These are phyloP conservation scores for Nemania sp. DNA, from an alignment of 2,329 filamentous ascomycete genomes.

Conservation along the genomic window DNA sequence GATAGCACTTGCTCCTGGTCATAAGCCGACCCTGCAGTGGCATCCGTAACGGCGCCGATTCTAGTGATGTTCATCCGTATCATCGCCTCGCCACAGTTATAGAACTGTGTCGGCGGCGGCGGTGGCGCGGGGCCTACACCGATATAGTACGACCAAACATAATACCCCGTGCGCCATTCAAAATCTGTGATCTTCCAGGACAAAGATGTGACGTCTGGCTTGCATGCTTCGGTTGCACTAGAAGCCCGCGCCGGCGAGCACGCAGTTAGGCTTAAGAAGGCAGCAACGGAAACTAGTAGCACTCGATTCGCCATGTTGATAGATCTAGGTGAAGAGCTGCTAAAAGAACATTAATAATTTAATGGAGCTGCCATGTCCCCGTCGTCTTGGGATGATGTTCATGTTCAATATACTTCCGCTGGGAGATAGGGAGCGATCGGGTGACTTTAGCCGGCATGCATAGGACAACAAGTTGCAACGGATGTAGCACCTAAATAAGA, in stretches of 20 bases:
- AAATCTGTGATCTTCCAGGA: conserved; percentile 28
- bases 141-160: conserved; percentile 11
- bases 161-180: conserved; percentile 30
- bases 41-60: background rate
- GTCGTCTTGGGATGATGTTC: background rate
- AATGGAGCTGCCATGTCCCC: background rate
- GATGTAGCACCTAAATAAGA: background rate
- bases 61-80: conserved; percentile 28
- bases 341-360: background rate
- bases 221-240: background rate
- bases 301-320: conserved; percentile 6
- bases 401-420: background rate
- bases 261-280: background rate
- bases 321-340: background rate
- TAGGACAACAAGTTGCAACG: background rate
- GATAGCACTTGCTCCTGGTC: conserved; percentile 1
- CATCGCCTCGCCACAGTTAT: conserved; percentile 29
- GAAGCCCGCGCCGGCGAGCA: background rate
- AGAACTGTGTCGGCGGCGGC: conserved; percentile 27
- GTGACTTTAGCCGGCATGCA: conserved; percentile 18
- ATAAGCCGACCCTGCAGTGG: background rate
- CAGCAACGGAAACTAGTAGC: conserved; percentile 4
- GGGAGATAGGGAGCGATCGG: background rate
- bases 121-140: conserved; percentile 25
- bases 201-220: background rate